A percentile compares a stretch with the other conserved stretches of the same genome.
Conservation (phyloP, 2,329 filamentous ascomycete genomes). For the Fragosphaeria purpurea region DNA sequence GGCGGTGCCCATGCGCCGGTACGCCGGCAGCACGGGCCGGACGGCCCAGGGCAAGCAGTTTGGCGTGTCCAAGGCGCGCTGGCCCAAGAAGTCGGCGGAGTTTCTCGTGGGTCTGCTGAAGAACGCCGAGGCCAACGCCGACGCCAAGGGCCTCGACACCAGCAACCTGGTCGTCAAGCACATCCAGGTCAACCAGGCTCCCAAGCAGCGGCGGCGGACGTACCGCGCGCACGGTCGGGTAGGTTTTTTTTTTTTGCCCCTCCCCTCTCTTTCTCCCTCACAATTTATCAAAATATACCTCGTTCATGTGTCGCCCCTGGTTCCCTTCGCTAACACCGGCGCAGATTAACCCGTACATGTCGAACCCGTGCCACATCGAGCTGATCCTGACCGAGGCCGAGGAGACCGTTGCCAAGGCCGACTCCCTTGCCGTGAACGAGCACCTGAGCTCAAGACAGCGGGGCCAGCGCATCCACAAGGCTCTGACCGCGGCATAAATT, state of each 20-base stretch:
- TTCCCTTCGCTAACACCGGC: not conserved
- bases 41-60: constrained; percentile 98
- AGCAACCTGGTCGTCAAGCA: constrained; percentile 98
- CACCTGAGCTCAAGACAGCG: constrained; percentile 89
- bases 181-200: constrained; percentile 99
- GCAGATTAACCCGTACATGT: constrained; percentile 99
- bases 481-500: constrained; percentile 52
- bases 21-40: constrained; percentile 90
- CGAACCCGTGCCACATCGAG: constrained; percentile 99
- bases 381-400: constrained; percentile 97
- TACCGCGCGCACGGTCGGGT: constrained; percentile 99
- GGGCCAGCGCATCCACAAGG: constrained; percentile 56
- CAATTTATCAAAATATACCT: no score
- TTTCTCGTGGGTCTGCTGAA: constrained; percentile 95
- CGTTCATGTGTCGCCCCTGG: not conserved
- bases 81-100: constrained; percentile 98
- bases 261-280: not conserved
- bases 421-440: constrained; percentile 52
- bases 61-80: constrained; percentile 95
- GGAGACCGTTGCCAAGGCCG: constrained; percentile 89
- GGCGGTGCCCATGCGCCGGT: constrained; percentile 96
- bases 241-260: constrained; percentile 33
- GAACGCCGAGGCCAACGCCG: constrained; percentile 95
- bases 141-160: constrained; percentile 95
- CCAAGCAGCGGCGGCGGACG: constrained; percentile 97